phyloP scores from a whole-genome alignment of 2,329 filamentous ascomycete genomes.

The Cladophialophora bantiana region DNA sequence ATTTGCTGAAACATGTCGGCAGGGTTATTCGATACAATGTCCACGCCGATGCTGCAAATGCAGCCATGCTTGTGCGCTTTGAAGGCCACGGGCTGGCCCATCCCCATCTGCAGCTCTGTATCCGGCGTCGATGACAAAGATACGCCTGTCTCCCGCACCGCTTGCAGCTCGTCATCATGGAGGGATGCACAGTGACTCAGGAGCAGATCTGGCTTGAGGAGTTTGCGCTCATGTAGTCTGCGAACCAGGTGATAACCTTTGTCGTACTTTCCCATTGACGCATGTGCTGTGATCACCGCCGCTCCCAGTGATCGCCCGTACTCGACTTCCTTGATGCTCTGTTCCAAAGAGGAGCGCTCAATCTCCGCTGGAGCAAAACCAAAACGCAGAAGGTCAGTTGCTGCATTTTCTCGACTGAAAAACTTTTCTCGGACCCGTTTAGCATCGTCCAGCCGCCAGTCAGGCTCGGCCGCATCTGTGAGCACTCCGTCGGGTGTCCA shows the following conservation, averaged over 20 bases:
- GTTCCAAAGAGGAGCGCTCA: constrained; percentile 16
- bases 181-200: constrained; percentile 23
- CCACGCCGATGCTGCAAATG: constrained; percentile 41
- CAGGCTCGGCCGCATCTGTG: constrained; percentile 1
- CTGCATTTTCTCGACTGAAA: constrained; percentile 15
- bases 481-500: neutral
- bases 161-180: constrained; percentile 33
- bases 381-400: constrained; percentile 26
- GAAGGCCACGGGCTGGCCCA: constrained; percentile 43
- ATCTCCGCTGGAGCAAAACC: constrained; percentile 24
- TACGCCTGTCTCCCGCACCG: constrained; percentile 30
- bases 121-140: constrained; percentile 43
- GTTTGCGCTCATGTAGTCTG: constrained; percentile 17
- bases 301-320: constrained; percentile 19
- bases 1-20: constrained; percentile 43
- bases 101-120: constrained; percentile 46
- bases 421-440: constrained; percentile 17
- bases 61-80: constrained; percentile 31
- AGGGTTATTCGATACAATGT: constrained; percentile 43
- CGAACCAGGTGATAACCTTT: constrained; percentile 23
- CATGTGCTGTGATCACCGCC: constrained; percentile 23
- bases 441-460: constrained; percentile 26
- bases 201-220: constrained; percentile 26
- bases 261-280: constrained; percentile 21
- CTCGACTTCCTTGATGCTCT: constrained; percentile 17